phyloP scores from a whole-genome alignment of 2,329 filamentous ascomycete species.

The Fusarium xylarioides region DNA sequence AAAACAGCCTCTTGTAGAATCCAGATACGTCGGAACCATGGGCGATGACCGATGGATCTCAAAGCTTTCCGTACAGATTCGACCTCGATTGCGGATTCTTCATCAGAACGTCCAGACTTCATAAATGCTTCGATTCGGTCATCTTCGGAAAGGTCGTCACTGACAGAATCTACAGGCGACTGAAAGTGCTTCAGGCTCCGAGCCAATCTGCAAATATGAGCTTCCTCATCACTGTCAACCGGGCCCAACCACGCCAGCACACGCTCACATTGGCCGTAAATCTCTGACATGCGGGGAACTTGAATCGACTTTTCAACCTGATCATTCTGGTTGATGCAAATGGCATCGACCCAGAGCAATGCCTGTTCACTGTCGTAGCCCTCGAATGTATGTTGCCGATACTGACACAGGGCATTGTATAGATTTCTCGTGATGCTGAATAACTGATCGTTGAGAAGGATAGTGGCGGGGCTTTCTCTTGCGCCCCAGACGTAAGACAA shows the following conservation, averaged over 20 bases:
- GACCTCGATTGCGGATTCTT: accelerated
- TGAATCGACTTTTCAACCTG: slow-evolving; percentile 7
- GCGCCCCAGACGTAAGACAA: slow-evolving; percentile 25
- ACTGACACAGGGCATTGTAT: slow-evolving; percentile 6
- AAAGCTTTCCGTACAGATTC: neutral
- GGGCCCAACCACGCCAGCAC: slow-evolving; percentile 18
- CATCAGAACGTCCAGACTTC: accelerated
- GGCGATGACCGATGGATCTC: neutral
- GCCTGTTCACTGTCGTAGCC: accelerated
- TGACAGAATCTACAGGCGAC: accelerated
- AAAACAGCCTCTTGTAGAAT: slow-evolving; percentile 23
- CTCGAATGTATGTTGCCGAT: accelerated
- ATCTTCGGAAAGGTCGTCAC: accelerated
- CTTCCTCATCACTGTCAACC: accelerated
- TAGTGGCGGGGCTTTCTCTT: neutral
- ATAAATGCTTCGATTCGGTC: neutral
- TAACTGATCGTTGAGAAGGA: neutral
- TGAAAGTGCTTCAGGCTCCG: neutral
- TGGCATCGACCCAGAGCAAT: slow-evolving; percentile 11
- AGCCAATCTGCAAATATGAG: neutral
- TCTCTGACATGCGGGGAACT: slow-evolving; percentile 23
- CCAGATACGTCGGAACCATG: slow-evolving; percentile 26
- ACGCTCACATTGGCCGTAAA: slow-evolving; percentile 18
- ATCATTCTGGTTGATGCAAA: slow-evolving; percentile 22
- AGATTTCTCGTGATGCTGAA: slow-evolving; percentile 10